Evolutionary conservation across 1,139 yeast species (phyloP).

Genomic region (Yamadazyma sp.): DNA sequence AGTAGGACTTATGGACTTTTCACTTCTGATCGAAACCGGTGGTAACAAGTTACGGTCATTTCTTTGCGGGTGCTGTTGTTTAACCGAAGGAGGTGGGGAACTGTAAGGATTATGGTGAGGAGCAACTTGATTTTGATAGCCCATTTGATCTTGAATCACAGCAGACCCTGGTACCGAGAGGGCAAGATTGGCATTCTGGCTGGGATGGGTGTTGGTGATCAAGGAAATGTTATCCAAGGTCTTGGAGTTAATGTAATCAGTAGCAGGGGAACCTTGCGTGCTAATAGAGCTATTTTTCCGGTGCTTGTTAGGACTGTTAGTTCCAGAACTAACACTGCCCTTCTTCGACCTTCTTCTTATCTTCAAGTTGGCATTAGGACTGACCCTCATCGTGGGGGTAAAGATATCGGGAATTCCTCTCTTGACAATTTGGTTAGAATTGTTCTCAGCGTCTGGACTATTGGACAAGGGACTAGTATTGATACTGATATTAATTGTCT

Average conservation of each 20-base stretch:
- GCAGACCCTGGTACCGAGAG: not conserved
- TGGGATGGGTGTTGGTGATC: conserved; percentile 20
- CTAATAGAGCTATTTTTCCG: conserved; percentile 5
- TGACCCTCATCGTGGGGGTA: conserved; percentile 49
- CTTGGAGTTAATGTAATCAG: conserved; percentile 27
- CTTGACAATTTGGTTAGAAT: conserved; percentile 40
- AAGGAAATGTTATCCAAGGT: conserved; percentile 36
- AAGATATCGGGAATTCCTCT: conserved; percentile 48
- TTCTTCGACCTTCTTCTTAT: conserved; percentile 15
- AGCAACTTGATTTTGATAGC: not conserved
- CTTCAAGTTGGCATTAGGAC: conserved; percentile 26
- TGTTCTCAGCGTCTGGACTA: conserved; percentile 35
- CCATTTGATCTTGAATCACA: not conserved
- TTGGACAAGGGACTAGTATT: conserved; percentile 35
- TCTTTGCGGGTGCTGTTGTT: conserved; percentile 7
- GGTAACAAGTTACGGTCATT: conserved; percentile 29
- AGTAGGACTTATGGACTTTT: conserved; percentile 9
- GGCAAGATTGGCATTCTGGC: conserved; percentile 5
- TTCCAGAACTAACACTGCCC: conserved; percentile 12
- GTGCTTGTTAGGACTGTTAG: conserved; percentile 7
- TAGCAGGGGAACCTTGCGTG: conserved; percentile 10
- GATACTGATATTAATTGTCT: conserved; percentile 44
- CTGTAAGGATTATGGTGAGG: conserved; percentile 10
- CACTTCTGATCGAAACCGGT: conserved; percentile 25
- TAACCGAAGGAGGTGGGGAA: conserved; percentile 21